Evolutionary conservation across 2,329 filamentous ascomycete genomes (phyloP).

Genomic region (Pseudogymnoascus sp.): DNA sequence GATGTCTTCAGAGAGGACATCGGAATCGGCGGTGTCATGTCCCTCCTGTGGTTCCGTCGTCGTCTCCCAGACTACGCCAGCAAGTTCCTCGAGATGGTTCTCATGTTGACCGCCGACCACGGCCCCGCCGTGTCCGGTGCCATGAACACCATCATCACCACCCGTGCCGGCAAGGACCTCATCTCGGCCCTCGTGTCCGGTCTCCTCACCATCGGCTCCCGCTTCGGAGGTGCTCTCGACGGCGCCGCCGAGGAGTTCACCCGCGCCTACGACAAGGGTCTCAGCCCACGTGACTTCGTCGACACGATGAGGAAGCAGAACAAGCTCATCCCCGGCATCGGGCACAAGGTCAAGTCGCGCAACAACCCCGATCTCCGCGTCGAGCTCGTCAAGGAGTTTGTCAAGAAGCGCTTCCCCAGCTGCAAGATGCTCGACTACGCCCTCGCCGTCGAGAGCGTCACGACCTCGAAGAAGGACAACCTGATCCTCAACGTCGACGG

Average conservation of each 20-base stretch:
- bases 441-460: slow-evolving; percentile 93
- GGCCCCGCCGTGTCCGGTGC: slow-evolving; percentile 97
- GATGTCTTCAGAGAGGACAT: slow-evolving; percentile 99
- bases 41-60: slow-evolving; percentile 97
- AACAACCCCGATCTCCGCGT: slow-evolving; percentile 99
- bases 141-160: slow-evolving; percentile 99
- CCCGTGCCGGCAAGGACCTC: slow-evolving; percentile 96
- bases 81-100: slow-evolving; percentile 99
- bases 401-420: slow-evolving; percentile 92
- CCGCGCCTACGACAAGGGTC: slow-evolving; percentile 94
- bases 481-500: slow-evolving; percentile 98
- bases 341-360: slow-evolving; percentile 98
- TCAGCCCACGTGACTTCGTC: slow-evolving; percentile 97
- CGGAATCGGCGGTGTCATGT: slow-evolving; percentile 99
- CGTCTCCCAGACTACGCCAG: slow-evolving; percentile 91
- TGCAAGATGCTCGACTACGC: slow-evolving; percentile 99
- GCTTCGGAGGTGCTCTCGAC: slow-evolving; percentile 96
- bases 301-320: slow-evolving; percentile 99
- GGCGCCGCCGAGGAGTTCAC: slow-evolving; percentile 98
- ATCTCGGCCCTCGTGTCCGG: slow-evolving; percentile 92
- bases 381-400: slow-evolving; percentile 98
- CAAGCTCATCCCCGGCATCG: slow-evolving; percentile 99
- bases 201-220: slow-evolving; percentile 95
- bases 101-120: slow-evolving; percentile 99
- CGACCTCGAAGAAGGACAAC: slow-evolving; percentile 99